Base-by-base conservation (phyloP, 768 basidiomycete species). In the Suillus spraguei region DNA sequence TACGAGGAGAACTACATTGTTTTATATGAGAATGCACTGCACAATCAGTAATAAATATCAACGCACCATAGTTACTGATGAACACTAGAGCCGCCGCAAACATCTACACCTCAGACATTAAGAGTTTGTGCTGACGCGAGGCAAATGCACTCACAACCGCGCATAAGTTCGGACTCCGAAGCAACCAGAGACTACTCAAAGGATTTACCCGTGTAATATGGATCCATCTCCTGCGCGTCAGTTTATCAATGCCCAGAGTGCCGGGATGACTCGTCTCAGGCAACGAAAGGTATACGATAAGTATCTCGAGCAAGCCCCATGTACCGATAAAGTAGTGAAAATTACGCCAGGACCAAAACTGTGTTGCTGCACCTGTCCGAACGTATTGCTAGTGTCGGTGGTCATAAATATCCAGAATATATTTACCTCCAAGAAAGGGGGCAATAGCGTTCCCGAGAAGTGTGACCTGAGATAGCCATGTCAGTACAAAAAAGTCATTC, bases 241-340 rank as follows among this genome's bases (percentile, higher is more conserved):
- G 61, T 64, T 85, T 84, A 61, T 87, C 87, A 2, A 88, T 76
- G 0, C 87, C 85, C 47, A 81, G 76, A 1, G 81, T 69, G 9
- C 85, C 82, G 1, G 89, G 88, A 67, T 88, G 86, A 54, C 81
- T 84, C 2, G 89, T 91, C 67, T 91, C 90, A 0, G 88, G 89
- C n/a, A 89, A 80, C 56, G 80, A 80, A 2, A 81, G 50, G 2
- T 70, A 56, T 38, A 89, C 77, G 6, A 76, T 64, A 8, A 81
- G 6, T 46, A 84, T 77, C 1, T 78, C 75, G 1, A 80, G 13
- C 0, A 82, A 46, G 1, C 81, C 83, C 44, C 76, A 71, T 0
- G 79, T 42, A 4, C 81, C 82, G 1, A 91, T 64, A 0, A 68
- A 67, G 10, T 74, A 69, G 68, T 91, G 88, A 72, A 88, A 82